Evolutionary conservation across 305 asterid species (phyloP).

Genomic region (Fraxinus velutina): DNA sequence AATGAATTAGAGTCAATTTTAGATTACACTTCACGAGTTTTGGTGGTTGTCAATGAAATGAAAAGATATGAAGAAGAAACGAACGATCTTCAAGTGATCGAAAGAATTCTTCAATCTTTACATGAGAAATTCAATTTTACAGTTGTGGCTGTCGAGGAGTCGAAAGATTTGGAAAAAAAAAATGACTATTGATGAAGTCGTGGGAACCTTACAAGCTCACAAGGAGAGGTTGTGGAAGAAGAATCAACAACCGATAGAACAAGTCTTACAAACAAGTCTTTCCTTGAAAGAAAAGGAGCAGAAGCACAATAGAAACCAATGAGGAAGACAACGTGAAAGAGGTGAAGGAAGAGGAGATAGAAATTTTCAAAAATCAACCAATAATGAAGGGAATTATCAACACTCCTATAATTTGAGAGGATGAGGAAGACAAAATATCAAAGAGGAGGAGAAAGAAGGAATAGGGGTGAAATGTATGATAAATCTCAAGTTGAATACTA

Average conservation of each 20-base stretch:
- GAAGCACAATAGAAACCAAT: neutral
- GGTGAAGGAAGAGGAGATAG: neutral
- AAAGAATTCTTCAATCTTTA: neutral
- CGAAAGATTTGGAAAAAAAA: neutral
- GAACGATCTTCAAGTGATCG: neutral
- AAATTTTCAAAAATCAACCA: neutral
- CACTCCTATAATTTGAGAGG: neutral
- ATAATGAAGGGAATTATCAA: neutral
- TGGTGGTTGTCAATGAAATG: neutral
- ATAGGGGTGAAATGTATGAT: neutral
- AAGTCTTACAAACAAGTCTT: neutral
- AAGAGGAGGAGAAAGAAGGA: neutral
- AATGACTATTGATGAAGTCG: neutral
- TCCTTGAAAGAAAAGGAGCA: neutral
- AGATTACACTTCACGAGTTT: neutral
- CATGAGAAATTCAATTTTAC: neutral
- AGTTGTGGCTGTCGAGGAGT: neutral
- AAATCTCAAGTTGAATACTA: neutral
- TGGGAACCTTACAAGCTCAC: neutral
- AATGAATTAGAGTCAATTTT: neutral
- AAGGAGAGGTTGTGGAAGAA: neutral
- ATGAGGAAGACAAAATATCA: neutral
- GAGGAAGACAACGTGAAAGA: neutral
- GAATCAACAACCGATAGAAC: neutral
- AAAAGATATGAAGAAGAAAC: neutral